phyloP scores from a whole-genome alignment of 2,329 filamentous ascomycete species.

The Aspergillus sp. region DNA sequence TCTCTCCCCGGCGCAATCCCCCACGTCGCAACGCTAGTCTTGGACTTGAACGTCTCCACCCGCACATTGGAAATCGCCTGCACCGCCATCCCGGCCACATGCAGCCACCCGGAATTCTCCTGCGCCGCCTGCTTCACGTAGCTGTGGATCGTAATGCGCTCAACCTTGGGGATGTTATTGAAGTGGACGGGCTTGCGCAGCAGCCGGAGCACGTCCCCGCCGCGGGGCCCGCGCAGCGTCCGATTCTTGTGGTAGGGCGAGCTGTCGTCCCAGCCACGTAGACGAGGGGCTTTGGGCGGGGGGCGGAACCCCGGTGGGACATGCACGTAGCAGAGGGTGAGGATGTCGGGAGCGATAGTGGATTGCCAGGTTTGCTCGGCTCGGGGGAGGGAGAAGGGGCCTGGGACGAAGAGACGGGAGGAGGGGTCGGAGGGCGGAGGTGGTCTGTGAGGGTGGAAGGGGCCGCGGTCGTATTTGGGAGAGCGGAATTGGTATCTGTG shows the following conservation, averaged over 20 bases:
- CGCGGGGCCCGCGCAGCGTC: slow-evolving; percentile 73
- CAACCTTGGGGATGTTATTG: slow-evolving; percentile 75
- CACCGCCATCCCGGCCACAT: slow-evolving; percentile 73
- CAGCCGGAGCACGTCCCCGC: slow-evolving; percentile 52
- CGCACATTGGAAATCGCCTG: slow-evolving; percentile 78
- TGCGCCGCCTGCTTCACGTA: slow-evolving; percentile 61
- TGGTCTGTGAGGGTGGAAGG: slow-evolving; percentile 84
- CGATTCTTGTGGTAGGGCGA: slow-evolving; percentile 94
- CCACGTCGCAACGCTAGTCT: slow-evolving; percentile 66
- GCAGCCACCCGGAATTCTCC: slow-evolving; percentile 64
- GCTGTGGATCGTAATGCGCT: slow-evolving; percentile 70
- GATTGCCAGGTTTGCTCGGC: slow-evolving; percentile 83
- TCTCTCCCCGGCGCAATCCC: slow-evolving; percentile 62
- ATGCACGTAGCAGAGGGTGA: slow-evolving; percentile 84
- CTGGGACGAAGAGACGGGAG: slow-evolving; percentile 80
- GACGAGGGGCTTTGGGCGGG: slow-evolving; percentile 52
- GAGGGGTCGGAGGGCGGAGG: slow-evolving; percentile 77
- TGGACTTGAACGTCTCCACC: slow-evolving; percentile 61
- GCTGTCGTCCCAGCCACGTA: slow-evolving; percentile 79
- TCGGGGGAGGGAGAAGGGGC: slow-evolving; percentile 80
- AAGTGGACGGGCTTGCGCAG: slow-evolving; percentile 57
- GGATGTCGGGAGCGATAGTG: slow-evolving; percentile 77
- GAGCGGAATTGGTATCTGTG: slow-evolving; percentile 89
- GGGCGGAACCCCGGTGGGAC: slow-evolving; percentile 65
- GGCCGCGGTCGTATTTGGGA: slow-evolving; percentile 89